A percentile compares a stretch with the other conserved stretches of the same genome.
Evolutionary conservation across 2,329 filamentous ascomycete species (phyloP).

Genomic region (Arthroderma sp.): DNA sequence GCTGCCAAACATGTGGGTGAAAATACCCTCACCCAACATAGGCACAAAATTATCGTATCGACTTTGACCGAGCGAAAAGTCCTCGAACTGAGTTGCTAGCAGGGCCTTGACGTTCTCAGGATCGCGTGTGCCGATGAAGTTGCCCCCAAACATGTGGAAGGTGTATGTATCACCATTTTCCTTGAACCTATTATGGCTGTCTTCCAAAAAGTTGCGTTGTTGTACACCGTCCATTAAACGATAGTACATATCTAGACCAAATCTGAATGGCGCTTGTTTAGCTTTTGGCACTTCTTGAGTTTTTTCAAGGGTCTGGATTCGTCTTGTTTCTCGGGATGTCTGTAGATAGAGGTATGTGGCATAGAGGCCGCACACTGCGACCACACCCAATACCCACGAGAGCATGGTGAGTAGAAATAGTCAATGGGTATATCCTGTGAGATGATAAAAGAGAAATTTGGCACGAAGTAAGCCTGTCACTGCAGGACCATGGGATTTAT

Average conservation of each 20-base stretch:
- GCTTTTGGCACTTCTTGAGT: conserved; percentile 2
- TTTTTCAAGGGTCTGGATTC: conserved; percentile 7
- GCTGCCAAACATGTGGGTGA: conserved; percentile 14
- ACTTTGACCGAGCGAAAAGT: conserved; percentile 60
- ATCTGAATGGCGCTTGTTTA: conserved; percentile 1
- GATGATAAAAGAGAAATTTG: no score
- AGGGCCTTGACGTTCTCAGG: conserved; percentile 85
- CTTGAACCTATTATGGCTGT: conserved; percentile 3
- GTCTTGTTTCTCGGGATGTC: conserved; percentile 3
- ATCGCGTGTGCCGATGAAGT: conserved; percentile 59
- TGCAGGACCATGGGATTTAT: no score
- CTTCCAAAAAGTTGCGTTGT: conserved; percentile 4
- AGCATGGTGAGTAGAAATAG: no score
- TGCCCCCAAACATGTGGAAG: conserved; percentile 8
- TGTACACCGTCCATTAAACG: conserved; percentile 1
- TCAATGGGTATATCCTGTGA: no score
- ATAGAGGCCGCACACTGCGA: conserved; percentile 1
- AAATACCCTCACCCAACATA: conserved; percentile 34
- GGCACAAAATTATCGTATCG: conserved; percentile 48
- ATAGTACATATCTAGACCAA: conserved; percentile 6
- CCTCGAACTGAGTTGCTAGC: conserved; percentile 67
- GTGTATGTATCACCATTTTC: conserved; percentile 6
- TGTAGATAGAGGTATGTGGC: conserved; percentile 3
- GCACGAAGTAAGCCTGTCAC: no score
- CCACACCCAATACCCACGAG: no score